Evolutionary conservation across 148 eudicot species (phyloP).

Genomic region (Diospyros kaki): DNA sequence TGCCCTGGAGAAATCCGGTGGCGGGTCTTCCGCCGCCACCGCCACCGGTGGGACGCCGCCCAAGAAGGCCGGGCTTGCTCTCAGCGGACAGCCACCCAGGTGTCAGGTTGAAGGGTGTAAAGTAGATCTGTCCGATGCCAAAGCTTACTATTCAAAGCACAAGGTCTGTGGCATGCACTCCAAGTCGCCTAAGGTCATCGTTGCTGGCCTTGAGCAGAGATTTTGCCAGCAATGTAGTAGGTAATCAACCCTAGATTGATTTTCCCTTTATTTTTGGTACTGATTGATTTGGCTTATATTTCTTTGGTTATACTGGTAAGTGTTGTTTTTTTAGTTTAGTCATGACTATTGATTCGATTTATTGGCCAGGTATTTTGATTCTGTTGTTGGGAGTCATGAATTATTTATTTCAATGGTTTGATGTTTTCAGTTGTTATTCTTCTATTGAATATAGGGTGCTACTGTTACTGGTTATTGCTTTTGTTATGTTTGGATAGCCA

Average conservation of each 20-base stretch:
- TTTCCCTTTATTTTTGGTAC: not conserved
- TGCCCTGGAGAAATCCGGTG: conserved; percentile 20
- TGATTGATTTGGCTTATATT: not conserved
- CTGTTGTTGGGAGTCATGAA: not conserved
- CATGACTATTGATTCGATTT: not conserved
- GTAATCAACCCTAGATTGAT: conserved; percentile 21
- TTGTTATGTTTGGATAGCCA: conserved; percentile 4
- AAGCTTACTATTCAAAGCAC: conserved; percentile 84
- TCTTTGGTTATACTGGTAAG: not conserved
- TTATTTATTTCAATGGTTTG: not conserved
- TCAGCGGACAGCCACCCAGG: conserved; percentile 61
- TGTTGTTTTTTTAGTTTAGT: conserved; percentile 1
- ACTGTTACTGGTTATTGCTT: not conserved
- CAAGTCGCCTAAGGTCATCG: conserved; percentile 61
- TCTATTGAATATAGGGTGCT: not conserved
- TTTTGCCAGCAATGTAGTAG: conserved; percentile 99
- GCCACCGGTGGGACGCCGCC: conserved; percentile 15
- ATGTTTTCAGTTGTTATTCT: not conserved
- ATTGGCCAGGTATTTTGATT: not conserved
- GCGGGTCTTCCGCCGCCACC: conserved; percentile 27
- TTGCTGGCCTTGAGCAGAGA: conserved; percentile 70
- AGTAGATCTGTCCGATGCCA: conserved; percentile 83
- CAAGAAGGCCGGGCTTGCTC: conserved; percentile 33
- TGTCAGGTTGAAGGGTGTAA: conserved; percentile 91
- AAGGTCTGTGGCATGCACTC: conserved; percentile 88